Conservation (phyloP, 306 rosid genomes). For the Fragaria nilgerrensis region DNA sequence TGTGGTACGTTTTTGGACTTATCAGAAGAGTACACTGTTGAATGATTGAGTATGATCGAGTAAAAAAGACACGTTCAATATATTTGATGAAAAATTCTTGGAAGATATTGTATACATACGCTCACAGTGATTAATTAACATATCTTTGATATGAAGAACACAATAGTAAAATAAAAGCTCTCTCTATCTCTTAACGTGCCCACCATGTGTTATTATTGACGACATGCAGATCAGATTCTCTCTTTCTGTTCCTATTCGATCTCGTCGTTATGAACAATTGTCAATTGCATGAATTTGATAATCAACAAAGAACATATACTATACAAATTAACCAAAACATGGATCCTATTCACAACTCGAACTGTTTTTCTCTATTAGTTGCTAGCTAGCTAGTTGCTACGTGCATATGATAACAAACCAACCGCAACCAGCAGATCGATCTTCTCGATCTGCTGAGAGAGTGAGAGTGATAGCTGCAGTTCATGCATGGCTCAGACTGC, state of each 20-base stretch:
- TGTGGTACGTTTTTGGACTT: neutral
- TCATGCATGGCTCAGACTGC: neutral
- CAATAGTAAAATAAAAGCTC: neutral
- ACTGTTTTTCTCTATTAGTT: neutral
- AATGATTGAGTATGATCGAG: no score
- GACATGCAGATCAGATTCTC: conserved; percentile 6
- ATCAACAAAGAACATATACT: neutral
- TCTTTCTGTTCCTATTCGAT: conserved; percentile 15
- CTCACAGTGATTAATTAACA: neutral
- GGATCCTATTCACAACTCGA: neutral
- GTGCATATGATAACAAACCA: neutral
- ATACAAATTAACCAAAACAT: neutral
- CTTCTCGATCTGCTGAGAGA: no score
- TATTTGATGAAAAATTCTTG: neutral
- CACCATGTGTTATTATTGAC: conserved; percentile 4
- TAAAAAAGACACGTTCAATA: neutral
- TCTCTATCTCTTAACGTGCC: neutral
- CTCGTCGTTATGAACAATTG: conserved; percentile 28
- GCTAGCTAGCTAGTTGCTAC: no score
- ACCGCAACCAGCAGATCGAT: neutral
- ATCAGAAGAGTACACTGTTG: neutral
- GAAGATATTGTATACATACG: neutral
- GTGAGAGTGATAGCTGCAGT: neutral
- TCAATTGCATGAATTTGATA: neutral
- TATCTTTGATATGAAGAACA: neutral